phyloP scores from a whole-genome alignment of 2,329 filamentous ascomycete genomes.

The Penicillium sp. region DNA sequence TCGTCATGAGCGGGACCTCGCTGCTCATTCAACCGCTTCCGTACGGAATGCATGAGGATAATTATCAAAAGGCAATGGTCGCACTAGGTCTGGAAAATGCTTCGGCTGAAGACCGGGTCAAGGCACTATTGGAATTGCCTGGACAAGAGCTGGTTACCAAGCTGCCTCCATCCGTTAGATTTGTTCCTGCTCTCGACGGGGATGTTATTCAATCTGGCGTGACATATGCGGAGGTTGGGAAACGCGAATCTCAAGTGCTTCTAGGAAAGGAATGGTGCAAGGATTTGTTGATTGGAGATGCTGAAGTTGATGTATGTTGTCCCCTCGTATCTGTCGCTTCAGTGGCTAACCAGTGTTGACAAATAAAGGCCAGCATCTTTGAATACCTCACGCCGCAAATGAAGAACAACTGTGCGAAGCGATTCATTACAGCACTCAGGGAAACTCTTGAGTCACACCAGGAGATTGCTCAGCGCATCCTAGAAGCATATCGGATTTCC shows the following conservation, averaged over 20 bases:
- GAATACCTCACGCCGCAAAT: conserved; percentile 30
- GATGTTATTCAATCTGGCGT: conserved; percentile 40
- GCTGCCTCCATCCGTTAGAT: conserved; percentile 37
- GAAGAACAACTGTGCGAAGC: conserved; percentile 24
- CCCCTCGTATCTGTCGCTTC: neutral
- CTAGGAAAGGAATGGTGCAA: conserved; percentile 50
- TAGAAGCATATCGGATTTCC: conserved; percentile 45
- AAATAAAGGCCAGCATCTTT: conserved; percentile 29
- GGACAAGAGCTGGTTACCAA: conserved; percentile 45
- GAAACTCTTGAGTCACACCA: conserved; percentile 25
- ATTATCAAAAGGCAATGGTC: conserved; percentile 44
- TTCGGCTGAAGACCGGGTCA: conserved; percentile 43
- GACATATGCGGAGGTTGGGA: conserved; percentile 26
- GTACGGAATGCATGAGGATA: conserved; percentile 41
- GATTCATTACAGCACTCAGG: conserved; percentile 24
- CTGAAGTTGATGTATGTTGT: conserved; percentile 46
- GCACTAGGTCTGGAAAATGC: conserved; percentile 43
- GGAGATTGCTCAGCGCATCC: conserved; percentile 27
- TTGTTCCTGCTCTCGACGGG: conserved; percentile 46
- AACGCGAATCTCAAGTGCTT: conserved; percentile 32
- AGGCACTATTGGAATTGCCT: conserved; percentile 44
- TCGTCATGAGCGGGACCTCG: conserved; percentile 48
- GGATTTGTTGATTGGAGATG: conserved; percentile 52
- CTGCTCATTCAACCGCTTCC: conserved; percentile 46
- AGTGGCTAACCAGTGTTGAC: neutral